Conservation (phyloP, 1,284 basidiomycete genomes). For the Salmacisia buchloeana region DNA sequence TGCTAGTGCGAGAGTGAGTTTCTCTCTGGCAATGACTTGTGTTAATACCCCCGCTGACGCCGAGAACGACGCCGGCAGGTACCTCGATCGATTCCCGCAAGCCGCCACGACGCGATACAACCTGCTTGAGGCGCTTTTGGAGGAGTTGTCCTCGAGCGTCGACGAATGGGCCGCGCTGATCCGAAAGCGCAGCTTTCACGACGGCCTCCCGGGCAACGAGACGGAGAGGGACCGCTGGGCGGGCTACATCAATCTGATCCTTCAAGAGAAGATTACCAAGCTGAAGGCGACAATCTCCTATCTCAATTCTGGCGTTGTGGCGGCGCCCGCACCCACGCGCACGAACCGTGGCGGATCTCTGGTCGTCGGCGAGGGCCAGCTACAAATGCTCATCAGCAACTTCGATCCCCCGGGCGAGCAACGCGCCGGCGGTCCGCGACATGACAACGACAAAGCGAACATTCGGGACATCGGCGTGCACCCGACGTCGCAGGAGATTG, state of each 20-base stretch:
- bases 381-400: constrained; percentile 13
- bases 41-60: no score
- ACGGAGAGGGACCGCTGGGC: no score
- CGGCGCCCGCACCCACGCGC: background rate
- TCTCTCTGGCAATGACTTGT: no score
- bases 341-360: background rate
- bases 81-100: background rate
- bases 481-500: constrained; percentile 63
- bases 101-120: background rate
- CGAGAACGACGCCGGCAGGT: no score
- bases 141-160: background rate
- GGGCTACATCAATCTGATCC: background rate
- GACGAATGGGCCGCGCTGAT: background rate
- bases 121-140: background rate
- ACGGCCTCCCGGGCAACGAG: background rate
- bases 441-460: constrained; percentile 62
- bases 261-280: background rate
- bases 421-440: constrained; percentile 58
- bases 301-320: background rate
- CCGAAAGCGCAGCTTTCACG: background rate
- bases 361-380: background rate
- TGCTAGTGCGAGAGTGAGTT: background rate
- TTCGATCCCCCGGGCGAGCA: constrained; percentile 61
- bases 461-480: constrained; percentile 61
- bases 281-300: background rate